Evolutionary conservation across 2,329 filamentous ascomycete genomes (phyloP), one percentile per base, ranked within the genome.

Genomic region (Zopfia rhizophila): DNA sequence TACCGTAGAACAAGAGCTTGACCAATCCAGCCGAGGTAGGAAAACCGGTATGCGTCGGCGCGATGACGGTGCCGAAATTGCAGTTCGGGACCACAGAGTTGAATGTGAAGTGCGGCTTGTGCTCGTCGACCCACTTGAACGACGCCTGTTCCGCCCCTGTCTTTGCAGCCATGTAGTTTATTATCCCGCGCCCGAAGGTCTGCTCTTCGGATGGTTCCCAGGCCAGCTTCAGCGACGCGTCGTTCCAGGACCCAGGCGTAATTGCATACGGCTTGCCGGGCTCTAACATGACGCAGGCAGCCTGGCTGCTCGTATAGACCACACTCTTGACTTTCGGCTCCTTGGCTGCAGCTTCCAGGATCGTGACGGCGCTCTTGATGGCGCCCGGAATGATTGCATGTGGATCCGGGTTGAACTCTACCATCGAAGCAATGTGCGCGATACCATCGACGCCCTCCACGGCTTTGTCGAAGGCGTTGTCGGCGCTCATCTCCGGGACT

Each of bases 61-160:
- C 38, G 3, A 70, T 43, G 4, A 66, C 47, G 18, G 30, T 51
- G 5, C 72, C 72, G 22, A 69, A 48, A 11, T 58, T 69, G 5
- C 63, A 42, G 39, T 65, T 65, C 2, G 58, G 60, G 17, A 63
- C 22, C 7, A 60, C 56, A 10, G 72, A 54, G 43, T 78, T 76
- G 30, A 75, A 66, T 5, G 66, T 66, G 52, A 79, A 79, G 1
- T 54, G 40, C 3, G 74, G 73, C 16, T 72, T 70, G 21, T 73
- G 63, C 28, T 75, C 67, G 38, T 72, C 57, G 8, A 76, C 58
- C 50, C 72, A 79, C 28, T 73, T 69, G 74, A 75, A 80, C 1
- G 74, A 52, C 5, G 66, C 66, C 18, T 70, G 65, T 55, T 79
- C 77, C 2, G 60, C 69, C 45, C 76, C 68, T 0, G 61, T 69